Base-by-base conservation (phyloP, 2,329 filamentous ascomycete species). In the Massarina eburnea region DNA sequence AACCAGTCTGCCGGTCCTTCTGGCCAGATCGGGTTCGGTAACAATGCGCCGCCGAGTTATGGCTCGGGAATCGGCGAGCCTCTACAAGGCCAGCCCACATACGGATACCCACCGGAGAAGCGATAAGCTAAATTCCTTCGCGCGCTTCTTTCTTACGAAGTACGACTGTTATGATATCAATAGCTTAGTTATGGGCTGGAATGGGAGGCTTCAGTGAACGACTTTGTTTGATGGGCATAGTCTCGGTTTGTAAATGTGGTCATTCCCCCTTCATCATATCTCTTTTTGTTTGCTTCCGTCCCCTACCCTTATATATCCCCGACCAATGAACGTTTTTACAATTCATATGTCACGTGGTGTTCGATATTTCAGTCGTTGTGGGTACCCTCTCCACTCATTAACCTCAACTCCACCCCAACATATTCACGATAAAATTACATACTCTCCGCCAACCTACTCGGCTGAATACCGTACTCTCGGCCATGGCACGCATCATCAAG, bases 21-120 rank as follows among this genome's bases (percentile, higher is more conserved):
- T 24, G 58, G 59, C 6, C 56, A 68, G 35, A 55, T 72, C 12
- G 62, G 64, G 3, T 72, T 68, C 45, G 70, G 70, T 3, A 69
- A 63, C 42, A 59, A 58, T 4, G 59, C 62, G 14, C 67, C 68
- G 26, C 66, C 67, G 5, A 63, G 52, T 35, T 70, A 70, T 44
- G 52, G 52, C 10, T 58, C 62, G 12, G 67, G 68, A 22, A 51
- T 70, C 10, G 68, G 68, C 7, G 68, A 71, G 57, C 59, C 64
- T n/a, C 51, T 71, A 1, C 57, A 67, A 18, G 66, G 66, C 0
- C 63, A 68, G 45, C 52, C 66, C 3, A 62, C 62, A 6, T 67
- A 68, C 39, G 35, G 35, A 22, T 68, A 68, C 29, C 57, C 64
- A 1, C 54, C 55, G 8, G 64, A 69, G 48, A 70, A 70, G 58